phyloP scores from a whole-genome alignment of 768 basidiomycete genomes.

The Tubosaeta sp. region DNA sequence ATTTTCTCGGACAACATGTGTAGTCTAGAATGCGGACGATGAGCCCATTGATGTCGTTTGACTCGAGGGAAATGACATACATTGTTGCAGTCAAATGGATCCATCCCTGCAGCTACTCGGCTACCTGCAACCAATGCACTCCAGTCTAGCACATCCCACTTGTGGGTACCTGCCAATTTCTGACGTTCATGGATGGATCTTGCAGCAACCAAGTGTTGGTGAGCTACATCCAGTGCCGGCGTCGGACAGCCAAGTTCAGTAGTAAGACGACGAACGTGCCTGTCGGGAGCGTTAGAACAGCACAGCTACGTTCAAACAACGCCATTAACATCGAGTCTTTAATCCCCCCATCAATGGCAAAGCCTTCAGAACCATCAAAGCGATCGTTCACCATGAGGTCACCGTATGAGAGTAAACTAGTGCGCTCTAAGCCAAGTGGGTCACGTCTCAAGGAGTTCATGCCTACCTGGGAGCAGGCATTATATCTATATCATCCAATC shows the following conservation, averaged over 20 bases:
- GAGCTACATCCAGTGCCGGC: slow-evolving; percentile 68
- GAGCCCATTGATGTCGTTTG: too few relatives aligned
- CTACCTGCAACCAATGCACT: slow-evolving; percentile 74
- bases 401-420: slow-evolving; percentile 52
- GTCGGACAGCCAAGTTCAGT: slow-evolving; percentile 63
- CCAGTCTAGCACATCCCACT: slow-evolving; percentile 73
- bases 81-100: slow-evolving; percentile 37
- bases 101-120: slow-evolving; percentile 68
- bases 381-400: slow-evolving; percentile 68
- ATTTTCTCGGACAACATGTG: slow-evolving; percentile 17
- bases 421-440: neutral
- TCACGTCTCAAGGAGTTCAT: neutral
- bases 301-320: neutral
- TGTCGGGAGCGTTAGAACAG: slow-evolving; percentile 18
- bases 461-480: slow-evolving; percentile 61
- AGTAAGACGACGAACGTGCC: slow-evolving; percentile 68
- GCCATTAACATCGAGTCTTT: slow-evolving; percentile 66
- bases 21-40: too few relatives aligned
- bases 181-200: slow-evolving; percentile 60
- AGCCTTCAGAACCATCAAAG: slow-evolving; percentile 72
- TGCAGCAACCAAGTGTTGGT: slow-evolving; percentile 75
- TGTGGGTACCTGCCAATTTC: slow-evolving; percentile 41
- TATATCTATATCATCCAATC: slow-evolving; percentile 41
- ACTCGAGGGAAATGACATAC: slow-evolving; percentile 17
- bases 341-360: slow-evolving; percentile 81